Evolutionary conservation across 495 filamentous ascomycete species (phyloP).

Genomic region (Penicillium ucsense): DNA sequence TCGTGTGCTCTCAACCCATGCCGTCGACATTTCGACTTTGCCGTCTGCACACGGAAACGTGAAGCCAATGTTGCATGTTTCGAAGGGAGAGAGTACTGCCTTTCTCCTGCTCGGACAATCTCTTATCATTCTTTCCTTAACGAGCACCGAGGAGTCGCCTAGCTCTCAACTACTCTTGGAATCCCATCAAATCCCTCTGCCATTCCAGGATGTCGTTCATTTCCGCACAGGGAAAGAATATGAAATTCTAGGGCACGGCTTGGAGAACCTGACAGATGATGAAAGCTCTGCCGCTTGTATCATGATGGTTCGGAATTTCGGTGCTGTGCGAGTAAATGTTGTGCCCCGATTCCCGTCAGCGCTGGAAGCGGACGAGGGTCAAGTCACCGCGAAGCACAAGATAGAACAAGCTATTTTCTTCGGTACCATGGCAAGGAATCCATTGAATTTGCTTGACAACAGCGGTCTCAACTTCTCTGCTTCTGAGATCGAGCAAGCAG

Average conservation of each 20-base stretch:
- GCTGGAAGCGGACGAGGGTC: slow-evolving; percentile 22
- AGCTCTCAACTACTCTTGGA: slow-evolving; percentile 61
- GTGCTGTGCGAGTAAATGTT: slow-evolving; percentile 60
- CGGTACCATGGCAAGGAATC: slow-evolving; percentile 67
- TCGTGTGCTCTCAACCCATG: slow-evolving; percentile 20
- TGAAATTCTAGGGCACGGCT: slow-evolving; percentile 35
- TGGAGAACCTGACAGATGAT: slow-evolving; percentile 28
- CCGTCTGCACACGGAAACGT: slow-evolving; percentile 23
- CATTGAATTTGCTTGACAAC: slow-evolving; percentile 63
- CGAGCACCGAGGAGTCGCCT: slow-evolving; percentile 47
- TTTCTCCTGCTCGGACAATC: slow-evolving; percentile 71
- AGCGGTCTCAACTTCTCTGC: slow-evolving; percentile 51
- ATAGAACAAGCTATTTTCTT: slow-evolving; percentile 93
- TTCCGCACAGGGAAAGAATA: slow-evolving; percentile 55
- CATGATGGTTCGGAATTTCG: slow-evolving; percentile 68
- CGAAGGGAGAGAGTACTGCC: slow-evolving; percentile 66
- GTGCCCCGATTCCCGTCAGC: slow-evolving; percentile 19
- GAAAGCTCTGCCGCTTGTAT: slow-evolving; percentile 52
- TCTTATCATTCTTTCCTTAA: slow-evolving; percentile 64
- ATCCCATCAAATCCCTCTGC: slow-evolving; percentile 41
- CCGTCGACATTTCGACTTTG: slow-evolving; percentile 17
- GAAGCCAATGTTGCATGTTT: slow-evolving; percentile 65
- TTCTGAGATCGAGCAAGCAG: slow-evolving; percentile 67
- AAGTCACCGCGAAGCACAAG: slow-evolving; percentile 71
- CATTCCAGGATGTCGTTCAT: slow-evolving; percentile 78